Percentiles rank a stretch among this genome's conserved stretches.
Conservation (phyloP, 2,329 filamentous ascomycete species). For the Zelopaecilomyces penicillatus region DNA sequence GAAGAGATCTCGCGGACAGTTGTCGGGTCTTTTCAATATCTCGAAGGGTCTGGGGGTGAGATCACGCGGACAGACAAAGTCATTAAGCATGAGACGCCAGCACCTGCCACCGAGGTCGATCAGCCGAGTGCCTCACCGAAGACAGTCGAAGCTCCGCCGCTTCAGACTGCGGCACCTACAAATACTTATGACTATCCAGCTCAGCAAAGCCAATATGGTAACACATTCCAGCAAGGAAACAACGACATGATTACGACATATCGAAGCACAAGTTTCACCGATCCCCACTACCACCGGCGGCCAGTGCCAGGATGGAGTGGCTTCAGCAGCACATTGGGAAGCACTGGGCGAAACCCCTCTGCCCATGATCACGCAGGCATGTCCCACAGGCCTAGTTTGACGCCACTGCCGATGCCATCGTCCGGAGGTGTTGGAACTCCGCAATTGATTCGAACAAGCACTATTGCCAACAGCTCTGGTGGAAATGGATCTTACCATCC, state of each 20-base stretch:
- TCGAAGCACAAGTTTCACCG: constrained; percentile 42
- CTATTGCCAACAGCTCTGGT: constrained; percentile 31
- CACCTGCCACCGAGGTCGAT: constrained; percentile 28
- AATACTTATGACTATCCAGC: constrained; percentile 39
- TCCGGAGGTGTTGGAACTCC: constrained; percentile 30
- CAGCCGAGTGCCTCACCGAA: constrained; percentile 34
- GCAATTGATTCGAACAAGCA: constrained; percentile 49
- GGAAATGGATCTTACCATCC: constrained; percentile 55
- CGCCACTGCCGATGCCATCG: constrained; percentile 40
- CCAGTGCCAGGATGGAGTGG: constrained; percentile 31
- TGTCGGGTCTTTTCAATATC: constrained; percentile 40
- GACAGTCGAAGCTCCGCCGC: constrained; percentile 27
- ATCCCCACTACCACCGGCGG: constrained; percentile 38
- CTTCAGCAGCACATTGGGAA: constrained; percentile 33
- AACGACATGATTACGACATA: constrained; percentile 50
- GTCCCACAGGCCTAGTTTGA: constrained; percentile 34
- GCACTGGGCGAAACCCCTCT: constrained; percentile 32
- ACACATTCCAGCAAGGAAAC: constrained; percentile 31
- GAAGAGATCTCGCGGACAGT: constrained; percentile 44
- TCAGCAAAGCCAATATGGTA: constrained; percentile 31
- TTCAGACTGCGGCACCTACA: constrained; percentile 31
- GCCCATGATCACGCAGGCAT: constrained; percentile 35
- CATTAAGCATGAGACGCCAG: constrained; percentile 27
- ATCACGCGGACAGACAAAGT: constrained; percentile 31
- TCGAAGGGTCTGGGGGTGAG: constrained; percentile 41